Percentiles rank a stretch among this genome's conserved stretches.
phyloP scores from a whole-genome alignment of 805 yeast species.

The Myxozyma melibiosi region DNA sequence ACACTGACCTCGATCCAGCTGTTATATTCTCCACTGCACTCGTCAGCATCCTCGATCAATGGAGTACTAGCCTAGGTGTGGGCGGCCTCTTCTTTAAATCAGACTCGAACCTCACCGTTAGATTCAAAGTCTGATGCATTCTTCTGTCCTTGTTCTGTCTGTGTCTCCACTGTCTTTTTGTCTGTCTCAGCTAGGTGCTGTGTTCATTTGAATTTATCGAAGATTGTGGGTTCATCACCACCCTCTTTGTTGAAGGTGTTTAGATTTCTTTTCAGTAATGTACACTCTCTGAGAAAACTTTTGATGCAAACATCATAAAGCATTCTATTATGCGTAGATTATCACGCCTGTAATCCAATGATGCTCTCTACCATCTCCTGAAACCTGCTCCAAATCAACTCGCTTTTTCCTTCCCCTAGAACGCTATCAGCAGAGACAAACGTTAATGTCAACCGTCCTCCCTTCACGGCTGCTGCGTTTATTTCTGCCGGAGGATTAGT shows the following conservation, averaged over 20 bases:
- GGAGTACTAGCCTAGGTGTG: slow-evolving; percentile 62
- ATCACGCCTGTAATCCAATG: neutral
- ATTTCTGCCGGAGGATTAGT: slow-evolving; percentile 5
- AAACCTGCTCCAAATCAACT: neutral
- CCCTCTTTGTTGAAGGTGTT: no score
- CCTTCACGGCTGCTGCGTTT: slow-evolving; percentile 10
- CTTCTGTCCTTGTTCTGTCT: neutral
- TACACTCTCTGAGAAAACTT: no score
- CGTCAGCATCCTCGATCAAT: slow-evolving; percentile 63
- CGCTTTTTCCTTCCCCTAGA: slow-evolving; percentile 17
- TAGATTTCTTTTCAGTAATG: no score
- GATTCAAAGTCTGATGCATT: slow-evolving; percentile 3
- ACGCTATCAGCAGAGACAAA: slow-evolving; percentile 13
- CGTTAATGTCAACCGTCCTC: slow-evolving; percentile 12
- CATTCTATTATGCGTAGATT: no score
- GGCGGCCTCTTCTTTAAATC: slow-evolving; percentile 54
- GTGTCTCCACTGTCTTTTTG: neutral
- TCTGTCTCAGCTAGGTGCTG: neutral
- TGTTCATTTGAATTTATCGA: neutral
- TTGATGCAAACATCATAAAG: no score
- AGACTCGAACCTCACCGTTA: slow-evolving; percentile 17
- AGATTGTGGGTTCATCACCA: neutral
- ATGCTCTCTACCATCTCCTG: neutral
- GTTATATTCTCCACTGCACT: slow-evolving; percentile 62
- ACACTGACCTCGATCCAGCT: neutral